phyloP scores from a whole-genome alignment of 352 stramenopile species.

The Globisporangium canariense region DNA sequence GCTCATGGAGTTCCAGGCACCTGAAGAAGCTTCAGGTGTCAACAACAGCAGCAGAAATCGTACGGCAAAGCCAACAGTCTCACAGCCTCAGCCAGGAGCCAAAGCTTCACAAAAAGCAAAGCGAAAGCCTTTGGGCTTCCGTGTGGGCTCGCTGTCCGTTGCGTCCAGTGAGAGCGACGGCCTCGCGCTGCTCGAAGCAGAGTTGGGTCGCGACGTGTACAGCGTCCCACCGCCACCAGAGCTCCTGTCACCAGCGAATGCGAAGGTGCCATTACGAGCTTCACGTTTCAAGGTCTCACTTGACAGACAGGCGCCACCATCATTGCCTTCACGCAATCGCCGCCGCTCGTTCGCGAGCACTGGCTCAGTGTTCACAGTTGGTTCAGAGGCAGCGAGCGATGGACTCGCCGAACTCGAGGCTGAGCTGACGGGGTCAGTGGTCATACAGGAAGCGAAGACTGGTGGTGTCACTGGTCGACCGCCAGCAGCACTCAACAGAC shows the following conservation, averaged over 20 bases:
- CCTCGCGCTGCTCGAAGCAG: slow-evolving; percentile 46
- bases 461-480: background rate
- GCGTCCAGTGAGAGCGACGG: slow-evolving; percentile 31
- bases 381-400: slow-evolving; percentile 12
- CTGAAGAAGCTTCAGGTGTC: background rate
- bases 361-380: background rate
- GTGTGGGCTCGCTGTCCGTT: slow-evolving; percentile 15
- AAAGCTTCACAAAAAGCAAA: background rate
- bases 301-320: background rate
- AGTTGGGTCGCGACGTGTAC: slow-evolving; percentile 23
- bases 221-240: background rate
- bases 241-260: background rate
- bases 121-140: background rate
- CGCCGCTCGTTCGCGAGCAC: slow-evolving; percentile 6
- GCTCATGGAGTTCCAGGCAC: background rate
- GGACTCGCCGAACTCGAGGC: slow-evolving; percentile 32
- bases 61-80: background rate
- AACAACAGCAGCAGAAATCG: background rate
- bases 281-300: background rate
- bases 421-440: slow-evolving; percentile 19
- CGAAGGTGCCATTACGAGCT: background rate
- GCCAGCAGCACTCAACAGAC: background rate
- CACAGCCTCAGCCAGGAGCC: background rate
- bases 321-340: slow-evolving; percentile 1
- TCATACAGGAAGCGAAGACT: background rate